These are phyloP conservation scores for Fusarium sp. DNA, from an alignment of 2,329 filamentous ascomycete species.

Conservation along the genomic window DNA sequence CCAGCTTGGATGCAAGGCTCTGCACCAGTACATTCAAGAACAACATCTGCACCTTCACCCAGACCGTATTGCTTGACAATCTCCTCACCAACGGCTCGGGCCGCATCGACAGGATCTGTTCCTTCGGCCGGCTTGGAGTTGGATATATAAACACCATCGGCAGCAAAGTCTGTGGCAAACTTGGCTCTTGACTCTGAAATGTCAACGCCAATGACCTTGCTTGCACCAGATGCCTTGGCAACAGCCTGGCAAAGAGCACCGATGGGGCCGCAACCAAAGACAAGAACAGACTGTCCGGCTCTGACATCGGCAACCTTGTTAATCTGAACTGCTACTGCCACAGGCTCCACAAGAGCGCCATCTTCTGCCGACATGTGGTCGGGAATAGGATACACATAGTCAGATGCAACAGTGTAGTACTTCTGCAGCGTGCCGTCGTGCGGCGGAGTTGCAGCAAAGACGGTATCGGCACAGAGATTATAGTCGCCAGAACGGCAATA, in stretches of 20 bases:
- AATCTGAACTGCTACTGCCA: slow-evolving; percentile 65
- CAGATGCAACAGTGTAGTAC: slow-evolving; percentile 63
- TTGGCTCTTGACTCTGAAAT: slow-evolving; percentile 56
- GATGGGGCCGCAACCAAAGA: slow-evolving; percentile 65
- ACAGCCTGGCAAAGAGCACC: slow-evolving; percentile 62
- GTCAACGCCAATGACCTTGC: slow-evolving; percentile 61
- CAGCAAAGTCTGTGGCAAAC: slow-evolving; percentile 59
- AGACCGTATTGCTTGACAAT: slow-evolving; percentile 52
- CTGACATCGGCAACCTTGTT: slow-evolving; percentile 57
- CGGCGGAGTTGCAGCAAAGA: slow-evolving; percentile 66
- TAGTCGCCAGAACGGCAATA: slow-evolving; percentile 59
- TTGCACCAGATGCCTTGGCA: slow-evolving; percentile 60
- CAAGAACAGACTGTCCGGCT: slow-evolving; percentile 59
- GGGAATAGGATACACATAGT: slow-evolving; percentile 64
- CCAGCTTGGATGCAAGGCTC: slow-evolving; percentile 64
- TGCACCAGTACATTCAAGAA: slow-evolving; percentile 64
- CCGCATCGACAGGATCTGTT: slow-evolving; percentile 55
- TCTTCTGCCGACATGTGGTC: slow-evolving; percentile 62
- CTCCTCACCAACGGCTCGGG: slow-evolving; percentile 55
- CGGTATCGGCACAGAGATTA: slow-evolving; percentile 59
- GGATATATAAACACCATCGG: slow-evolving; percentile 59
- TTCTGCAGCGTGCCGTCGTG: slow-evolving; percentile 64
- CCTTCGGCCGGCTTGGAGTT: slow-evolving; percentile 48
- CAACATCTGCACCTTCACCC: slow-evolving; percentile 62
- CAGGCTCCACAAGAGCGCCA: slow-evolving; percentile 65